Conservation (phyloP, 2,329 filamentous ascomycete genomes). For the Fusarium aywerte region DNA sequence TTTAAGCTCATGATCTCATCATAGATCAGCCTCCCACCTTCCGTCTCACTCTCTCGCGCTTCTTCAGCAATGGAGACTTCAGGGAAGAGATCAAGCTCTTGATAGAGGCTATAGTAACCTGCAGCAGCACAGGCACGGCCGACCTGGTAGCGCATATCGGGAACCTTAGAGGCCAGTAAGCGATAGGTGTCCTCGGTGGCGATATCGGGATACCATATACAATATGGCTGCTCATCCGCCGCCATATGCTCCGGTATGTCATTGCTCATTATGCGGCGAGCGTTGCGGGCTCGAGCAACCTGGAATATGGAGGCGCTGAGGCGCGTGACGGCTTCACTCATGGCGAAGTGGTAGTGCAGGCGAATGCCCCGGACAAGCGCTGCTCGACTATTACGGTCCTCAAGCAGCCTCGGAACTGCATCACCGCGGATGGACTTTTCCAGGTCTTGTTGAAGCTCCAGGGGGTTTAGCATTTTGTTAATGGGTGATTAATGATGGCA, state of each 20-base stretch:
- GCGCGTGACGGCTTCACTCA: not conserved
- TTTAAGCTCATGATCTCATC: slow-evolving; percentile 8
- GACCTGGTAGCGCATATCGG: slow-evolving; percentile 12
- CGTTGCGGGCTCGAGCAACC: slow-evolving; percentile 8
- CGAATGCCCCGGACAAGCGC: not conserved
- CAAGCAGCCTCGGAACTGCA: not conserved
- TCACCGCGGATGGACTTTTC: not conserved
- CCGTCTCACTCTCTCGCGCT: slow-evolving; percentile 3
- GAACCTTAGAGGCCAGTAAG: not conserved
- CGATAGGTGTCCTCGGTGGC: slow-evolving; percentile 15
- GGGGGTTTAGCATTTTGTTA: too few species aligned
- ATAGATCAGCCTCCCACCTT: slow-evolving; percentile 10
- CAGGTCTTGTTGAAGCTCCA: not conserved
- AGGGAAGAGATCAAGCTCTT: slow-evolving; percentile 7
- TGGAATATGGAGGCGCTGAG: not conserved
- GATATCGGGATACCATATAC: slow-evolving; percentile 18
- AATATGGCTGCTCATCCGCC: slow-evolving; percentile 8
- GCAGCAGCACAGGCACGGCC: slow-evolving; percentile 21
- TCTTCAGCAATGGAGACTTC: slow-evolving; percentile 23
- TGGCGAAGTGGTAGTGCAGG: slow-evolving; percentile 8
- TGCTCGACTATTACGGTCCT: not conserved
- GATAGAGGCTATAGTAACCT: slow-evolving; percentile 1
- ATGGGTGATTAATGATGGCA: too few species aligned
- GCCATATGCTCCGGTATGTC: not conserved
- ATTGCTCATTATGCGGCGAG: slow-evolving; percentile 24